Percentiles rank a stretch among this genome's conserved stretches.
These are phyloP conservation scores for Daphne laureola DNA, from an alignment of 441 rosid genomes.

Conservation along the genomic window DNA sequence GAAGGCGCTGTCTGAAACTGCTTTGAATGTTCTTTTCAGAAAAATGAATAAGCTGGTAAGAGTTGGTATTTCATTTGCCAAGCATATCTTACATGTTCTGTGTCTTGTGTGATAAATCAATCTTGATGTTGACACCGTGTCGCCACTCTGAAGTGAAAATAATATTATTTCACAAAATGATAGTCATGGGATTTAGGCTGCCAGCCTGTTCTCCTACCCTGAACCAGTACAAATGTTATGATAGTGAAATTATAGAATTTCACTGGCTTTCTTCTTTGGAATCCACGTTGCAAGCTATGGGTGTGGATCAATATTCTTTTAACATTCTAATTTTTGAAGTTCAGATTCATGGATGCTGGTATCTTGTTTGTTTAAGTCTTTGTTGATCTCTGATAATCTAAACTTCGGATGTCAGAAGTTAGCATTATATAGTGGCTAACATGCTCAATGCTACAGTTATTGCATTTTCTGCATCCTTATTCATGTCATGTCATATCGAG, in stretches of 20 bases:
- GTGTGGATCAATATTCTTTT: too few species aligned
- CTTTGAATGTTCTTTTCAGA: conserved; percentile 39
- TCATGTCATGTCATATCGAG: too few species aligned
- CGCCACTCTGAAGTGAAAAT: neutral
- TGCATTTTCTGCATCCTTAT: too few species aligned
- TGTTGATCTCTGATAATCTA: too few species aligned
- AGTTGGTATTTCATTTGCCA: conserved; percentile 5
- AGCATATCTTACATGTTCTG: conserved; percentile 7
- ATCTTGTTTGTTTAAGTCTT: too few species aligned
- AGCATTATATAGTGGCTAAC: too few species aligned
- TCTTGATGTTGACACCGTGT: neutral
- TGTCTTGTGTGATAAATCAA: conserved; percentile 7
- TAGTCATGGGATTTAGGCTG: neutral
- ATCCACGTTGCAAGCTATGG: neutral
- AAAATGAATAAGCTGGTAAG: conserved; percentile 69
- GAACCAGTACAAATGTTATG: neutral
- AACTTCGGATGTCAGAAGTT: too few species aligned
- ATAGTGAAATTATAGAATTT: conserved; percentile 1
- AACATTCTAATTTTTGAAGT: too few species aligned
- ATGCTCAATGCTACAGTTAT: too few species aligned
- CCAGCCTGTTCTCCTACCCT: neutral
- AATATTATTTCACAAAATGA: neutral
- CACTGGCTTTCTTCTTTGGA: neutral
- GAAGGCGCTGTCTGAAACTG: conserved; percentile 39
- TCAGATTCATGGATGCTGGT: too few species aligned